Percentiles rank a stretch among this genome's conserved stretches.
Evolutionary conservation across 305 asterid species (phyloP).

Genomic region (Fraxinus paxiana): DNA sequence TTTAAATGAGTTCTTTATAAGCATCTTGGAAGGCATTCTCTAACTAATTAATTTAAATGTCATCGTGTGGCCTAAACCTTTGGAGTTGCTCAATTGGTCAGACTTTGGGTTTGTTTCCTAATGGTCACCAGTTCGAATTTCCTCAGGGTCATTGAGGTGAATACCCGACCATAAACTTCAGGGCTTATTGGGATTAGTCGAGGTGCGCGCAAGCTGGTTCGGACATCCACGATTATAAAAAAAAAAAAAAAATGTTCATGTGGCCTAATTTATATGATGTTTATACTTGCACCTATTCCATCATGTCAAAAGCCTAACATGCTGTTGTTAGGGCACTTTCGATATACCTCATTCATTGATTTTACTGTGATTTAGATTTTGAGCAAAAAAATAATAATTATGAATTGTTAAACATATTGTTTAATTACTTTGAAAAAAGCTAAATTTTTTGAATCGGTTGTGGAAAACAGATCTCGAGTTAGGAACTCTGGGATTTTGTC

Average conservation of each 20-base stretch:
- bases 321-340: not conserved
- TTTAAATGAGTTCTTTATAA: not conserved
- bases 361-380: not conserved
- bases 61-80: not conserved
- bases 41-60: not conserved
- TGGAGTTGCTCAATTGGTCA: no score
- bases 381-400: not conserved
- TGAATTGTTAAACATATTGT: not conserved
- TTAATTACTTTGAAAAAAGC: not conserved
- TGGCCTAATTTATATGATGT: not conserved
- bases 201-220: no score
- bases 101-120: no score
- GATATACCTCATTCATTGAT: not conserved
- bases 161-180: no score
- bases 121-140: no score
- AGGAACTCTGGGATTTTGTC: not conserved
- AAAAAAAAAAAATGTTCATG: not conserved
- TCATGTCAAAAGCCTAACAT: not conserved
- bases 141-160: no score
- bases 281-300: not conserved
- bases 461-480: not conserved
- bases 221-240: no score
- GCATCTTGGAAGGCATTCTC: not conserved
- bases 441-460: not conserved
- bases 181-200: no score